phyloP scores from a whole-genome alignment of 331 rosid genomes.

The Stylosanthes scabra region DNA sequence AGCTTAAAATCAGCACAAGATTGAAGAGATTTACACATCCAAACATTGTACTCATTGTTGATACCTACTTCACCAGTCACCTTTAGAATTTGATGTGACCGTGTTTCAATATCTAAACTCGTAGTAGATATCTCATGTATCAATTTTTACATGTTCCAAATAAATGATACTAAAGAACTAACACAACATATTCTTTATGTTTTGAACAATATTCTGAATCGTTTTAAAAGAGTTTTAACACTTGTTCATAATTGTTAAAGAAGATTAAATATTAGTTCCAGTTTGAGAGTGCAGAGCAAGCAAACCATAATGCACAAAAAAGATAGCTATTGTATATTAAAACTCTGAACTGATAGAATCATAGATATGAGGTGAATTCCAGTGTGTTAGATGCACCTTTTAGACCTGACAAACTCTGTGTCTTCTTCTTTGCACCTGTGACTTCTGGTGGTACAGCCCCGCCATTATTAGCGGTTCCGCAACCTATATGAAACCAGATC shows the following conservation, averaged over 20 bases:
- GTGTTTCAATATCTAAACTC: too few species aligned
- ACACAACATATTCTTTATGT: too few species aligned
- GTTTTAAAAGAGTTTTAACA: too few species aligned
- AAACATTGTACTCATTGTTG: too few species aligned
- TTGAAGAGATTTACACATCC: not conserved
- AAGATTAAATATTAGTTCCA: too few species aligned
- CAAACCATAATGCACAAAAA: not conserved
- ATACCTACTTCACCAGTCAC: too few species aligned
- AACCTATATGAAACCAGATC: slow-evolving; percentile 25
- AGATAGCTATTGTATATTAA: not conserved
- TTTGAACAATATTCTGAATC: too few species aligned
- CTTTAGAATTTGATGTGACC: too few species aligned
- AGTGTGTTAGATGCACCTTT: slow-evolving; percentile 48
- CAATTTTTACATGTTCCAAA: too few species aligned
- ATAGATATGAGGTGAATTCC: not conserved
- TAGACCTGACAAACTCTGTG: slow-evolving; percentile 60
- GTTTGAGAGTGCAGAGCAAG: not conserved
- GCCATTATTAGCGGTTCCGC: slow-evolving; percentile 45
- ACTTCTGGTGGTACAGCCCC: slow-evolving; percentile 52
- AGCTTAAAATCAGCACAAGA: not conserved
- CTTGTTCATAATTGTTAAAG: too few species aligned
- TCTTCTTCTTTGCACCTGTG: slow-evolving; percentile 52
- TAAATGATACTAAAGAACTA: too few species aligned
- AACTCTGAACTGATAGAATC: not conserved
- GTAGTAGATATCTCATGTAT: too few species aligned